A percentile compares a stretch with the other conserved stretches of the same genome.
phyloP scores from a whole-genome alignment of 129 eudicot genomes.

The Helianthus annuus region HanXRQr2.0-SUNRISE NC_035449.2:7624585-7625084 shows the following conservation, averaged over 20 bases:
- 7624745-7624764: no score
- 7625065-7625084: no score
- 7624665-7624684: no score
- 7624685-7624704: no score
- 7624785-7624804: constrained; percentile 50
- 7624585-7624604: no score
- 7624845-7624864: constrained; percentile 31
- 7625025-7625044: constrained; percentile 44
- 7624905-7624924: constrained; percentile 37
- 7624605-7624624: no score
- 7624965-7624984: not conserved
- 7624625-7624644: no score
- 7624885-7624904: constrained; percentile 39
- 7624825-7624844: constrained; percentile 40
- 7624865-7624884: constrained; percentile 48
- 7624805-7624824: constrained; percentile 51
- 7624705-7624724: no score
- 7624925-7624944: constrained; percentile 39
- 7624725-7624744: no score
- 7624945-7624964: constrained; percentile 11
- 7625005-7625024: constrained; percentile 30
- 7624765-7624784: constrained; percentile 25
- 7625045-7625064: no score
- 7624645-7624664: no score
- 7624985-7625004: constrained; percentile 24